Evolutionary conservation across 2,329 filamentous ascomycete genomes (phyloP).

Genomic region (Aschersonia sp.): DNA sequence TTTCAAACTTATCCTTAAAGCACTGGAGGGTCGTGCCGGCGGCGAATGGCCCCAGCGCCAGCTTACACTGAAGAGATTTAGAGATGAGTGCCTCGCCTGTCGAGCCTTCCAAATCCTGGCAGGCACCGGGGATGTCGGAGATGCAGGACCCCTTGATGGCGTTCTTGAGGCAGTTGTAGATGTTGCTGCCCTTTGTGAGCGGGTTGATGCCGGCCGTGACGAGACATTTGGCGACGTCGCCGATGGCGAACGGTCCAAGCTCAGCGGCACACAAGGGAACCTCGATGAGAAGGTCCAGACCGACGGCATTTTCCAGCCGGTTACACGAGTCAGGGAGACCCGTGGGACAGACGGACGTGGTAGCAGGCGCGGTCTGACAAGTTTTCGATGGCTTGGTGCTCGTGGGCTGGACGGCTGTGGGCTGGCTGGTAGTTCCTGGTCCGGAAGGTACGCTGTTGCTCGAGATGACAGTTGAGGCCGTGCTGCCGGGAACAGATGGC

Average conservation of each 20-base stretch:
- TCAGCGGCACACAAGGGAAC: background rate
- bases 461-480: background rate
- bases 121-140: background rate
- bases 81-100: background rate
- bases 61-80: background rate
- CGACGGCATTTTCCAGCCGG: background rate
- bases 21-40: background rate
- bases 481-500: background rate
- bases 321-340: constrained; percentile 1
- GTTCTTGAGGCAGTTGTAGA: background rate
- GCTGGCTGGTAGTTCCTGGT: background rate
- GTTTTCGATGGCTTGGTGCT: background rate
- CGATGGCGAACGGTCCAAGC: constrained; percentile 1
- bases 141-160: background rate
- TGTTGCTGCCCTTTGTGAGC: background rate
- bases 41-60: constrained; percentile 3
- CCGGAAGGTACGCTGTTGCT: background rate
- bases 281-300: background rate
- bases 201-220: background rate
- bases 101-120: background rate
- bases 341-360: constrained; percentile 1
- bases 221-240: background rate
- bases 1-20: background rate
- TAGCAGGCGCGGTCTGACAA: background rate
- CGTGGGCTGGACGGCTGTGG: background rate